Percentiles rank a stretch among this genome's conserved stretches.
These are phyloP conservation scores for Cystobasidium pallidum DNA, from an alignment of 1,284 basidiomycete species.

Conservation along the genomic window DNA sequence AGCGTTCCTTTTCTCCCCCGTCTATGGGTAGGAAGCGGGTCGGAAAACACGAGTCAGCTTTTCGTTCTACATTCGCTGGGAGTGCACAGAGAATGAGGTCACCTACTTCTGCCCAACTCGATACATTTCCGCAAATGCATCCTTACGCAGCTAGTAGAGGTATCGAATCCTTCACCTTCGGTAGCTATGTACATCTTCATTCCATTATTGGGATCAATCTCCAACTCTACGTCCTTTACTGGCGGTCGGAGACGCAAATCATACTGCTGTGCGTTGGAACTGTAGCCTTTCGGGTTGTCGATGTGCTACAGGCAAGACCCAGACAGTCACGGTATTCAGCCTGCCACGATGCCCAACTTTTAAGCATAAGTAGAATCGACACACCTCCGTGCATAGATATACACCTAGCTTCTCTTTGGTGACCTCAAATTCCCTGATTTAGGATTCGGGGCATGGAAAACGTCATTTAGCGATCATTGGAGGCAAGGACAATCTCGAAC, in stretches of 20 bases:
- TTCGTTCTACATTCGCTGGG: too few species aligned
- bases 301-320: constrained; percentile 56
- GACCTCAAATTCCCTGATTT: constrained; percentile 75
- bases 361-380: constrained; percentile 55
- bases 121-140: constrained; percentile 73
- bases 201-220: constrained; percentile 80
- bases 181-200: constrained; percentile 98
- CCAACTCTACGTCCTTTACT: constrained; percentile 75
- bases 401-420: constrained; percentile 82
- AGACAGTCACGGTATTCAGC: too few species aligned
- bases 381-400: constrained; percentile 86
- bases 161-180: constrained; percentile 74
- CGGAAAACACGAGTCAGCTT: too few species aligned
- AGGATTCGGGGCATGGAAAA: constrained; percentile 61
- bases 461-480: too few species aligned
- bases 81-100: not conserved
- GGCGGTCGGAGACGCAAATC: constrained; percentile 77
- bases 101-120: constrained; percentile 60
- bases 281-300: constrained; percentile 55
- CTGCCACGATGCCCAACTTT: not conserved
- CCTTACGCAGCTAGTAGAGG: constrained; percentile 79
- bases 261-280: constrained; percentile 79
- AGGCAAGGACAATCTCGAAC: too few species aligned
- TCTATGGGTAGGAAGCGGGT: not conserved
- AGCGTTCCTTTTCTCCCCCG: constrained; percentile 63